Base-by-base conservation (phyloP, 305 asterid species). In the Rubia balearica region DNA sequence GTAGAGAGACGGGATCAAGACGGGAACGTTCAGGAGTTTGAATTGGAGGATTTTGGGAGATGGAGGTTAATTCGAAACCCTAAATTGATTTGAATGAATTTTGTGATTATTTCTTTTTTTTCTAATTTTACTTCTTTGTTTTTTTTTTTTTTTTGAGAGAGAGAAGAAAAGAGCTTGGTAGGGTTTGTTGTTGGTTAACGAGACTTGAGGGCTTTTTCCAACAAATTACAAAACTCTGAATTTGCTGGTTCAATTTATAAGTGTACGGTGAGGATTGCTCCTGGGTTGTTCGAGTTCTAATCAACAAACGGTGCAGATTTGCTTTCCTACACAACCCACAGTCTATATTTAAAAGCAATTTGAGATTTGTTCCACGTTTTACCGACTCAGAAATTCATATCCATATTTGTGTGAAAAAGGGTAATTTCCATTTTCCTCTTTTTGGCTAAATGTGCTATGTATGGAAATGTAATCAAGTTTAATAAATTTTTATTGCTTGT, bases 41-140 rank as follows among this genome's bases (percentile, higher is more conserved):
- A 85, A 86, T 85, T 74, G 78, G 73, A 76, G 43, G 74, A 67
- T 78, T 80, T 81, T 72, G 68, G 70, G 74, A 67, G 67, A 76
- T 59, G 53, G 77, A 65, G 71, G 80, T 76, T 77, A 85, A 84
- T 89, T 85, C 76, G 86, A 83, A 92, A 84, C 96, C 96, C 96
- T 86, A 89, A 92, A 83, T 86, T 81, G 78, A 73, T 79, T 79
- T 62, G 63, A 74, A 66, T 73, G 84, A 80, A 80, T 76, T 87
- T 57, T 66, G 64, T 12, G 43, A 62, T 80, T 80, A 69, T 3
- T 42, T 82, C 36, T 62, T 61, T 74, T 76, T 78, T 68, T n/a
- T 74, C 69, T 60, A 38, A 70, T 56, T 69, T 68, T 51, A n/a
- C 74, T 13, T 33, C 38, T 33, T 33, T 33, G 38, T 75, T 67